These are phyloP conservation scores for Aspergillus ostianus DNA, from an alignment of 495 filamentous ascomycete genomes.

Conservation along the genomic window DNA sequence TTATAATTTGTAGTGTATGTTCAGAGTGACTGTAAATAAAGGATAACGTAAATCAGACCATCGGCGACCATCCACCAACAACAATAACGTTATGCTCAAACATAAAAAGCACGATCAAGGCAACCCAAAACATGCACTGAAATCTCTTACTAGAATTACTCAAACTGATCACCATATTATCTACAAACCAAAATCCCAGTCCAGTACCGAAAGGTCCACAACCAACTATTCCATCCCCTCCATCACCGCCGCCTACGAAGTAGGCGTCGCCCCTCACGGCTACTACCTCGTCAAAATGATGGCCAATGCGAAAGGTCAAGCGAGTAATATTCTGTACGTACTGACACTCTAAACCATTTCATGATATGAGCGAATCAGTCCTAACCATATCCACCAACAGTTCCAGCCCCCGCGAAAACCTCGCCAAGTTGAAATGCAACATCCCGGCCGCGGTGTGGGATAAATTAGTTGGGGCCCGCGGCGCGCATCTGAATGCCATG, in stretches of 20 bases:
- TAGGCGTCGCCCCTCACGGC: slow-evolving; percentile 25
- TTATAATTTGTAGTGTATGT: too few species aligned
- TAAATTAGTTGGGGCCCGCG: slow-evolving; percentile 24
- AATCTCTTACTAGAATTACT: too few species aligned
- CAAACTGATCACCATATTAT: too few species aligned
- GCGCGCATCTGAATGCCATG: slow-evolving; percentile 31
- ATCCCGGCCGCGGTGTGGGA: slow-evolving; percentile 24
- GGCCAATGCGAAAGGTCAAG: slow-evolving; percentile 26
- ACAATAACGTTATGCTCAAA: too few species aligned
- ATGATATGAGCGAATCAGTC: too few species aligned
- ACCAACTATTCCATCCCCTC: slow-evolving; percentile 29
- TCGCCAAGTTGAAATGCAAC: slow-evolving; percentile 24
- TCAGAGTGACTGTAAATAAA: too few species aligned
- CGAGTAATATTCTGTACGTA: slow-evolving; percentile 26
- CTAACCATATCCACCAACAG: neutral
- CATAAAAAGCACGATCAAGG: too few species aligned
- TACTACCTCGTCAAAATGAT: slow-evolving; percentile 33
- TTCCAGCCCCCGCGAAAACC: slow-evolving; percentile 28
- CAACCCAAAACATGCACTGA: too few species aligned
- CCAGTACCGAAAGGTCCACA: neutral
- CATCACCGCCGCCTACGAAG: slow-evolving; percentile 25
- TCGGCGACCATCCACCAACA: too few species aligned
- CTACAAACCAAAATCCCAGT: too few species aligned
- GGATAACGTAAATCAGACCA: too few species aligned
- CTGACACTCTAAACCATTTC: too few species aligned